These are phyloP conservation scores for Rossbeevera mucosa DNA, from an alignment of 768 basidiomycete genomes.

Conservation along the genomic window DNA sequence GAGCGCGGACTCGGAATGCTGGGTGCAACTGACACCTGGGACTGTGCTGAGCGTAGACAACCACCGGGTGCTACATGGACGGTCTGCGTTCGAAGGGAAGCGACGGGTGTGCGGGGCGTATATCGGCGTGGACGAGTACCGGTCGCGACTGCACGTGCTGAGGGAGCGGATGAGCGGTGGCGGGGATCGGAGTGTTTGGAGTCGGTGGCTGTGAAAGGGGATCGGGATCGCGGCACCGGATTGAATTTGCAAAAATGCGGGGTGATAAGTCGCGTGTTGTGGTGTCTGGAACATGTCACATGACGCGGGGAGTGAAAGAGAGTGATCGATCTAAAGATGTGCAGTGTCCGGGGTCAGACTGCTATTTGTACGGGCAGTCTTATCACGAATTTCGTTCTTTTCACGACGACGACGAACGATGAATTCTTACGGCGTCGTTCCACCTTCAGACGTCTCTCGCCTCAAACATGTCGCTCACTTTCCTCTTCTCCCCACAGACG, in stretches of 20 bases:
- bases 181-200: constrained; percentile 56
- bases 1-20: constrained; percentile 82
- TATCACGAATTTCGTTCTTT: constrained; percentile 11
- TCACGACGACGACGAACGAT: constrained; percentile 7
- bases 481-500: constrained; percentile 36
- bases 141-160: constrained; percentile 69
- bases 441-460: constrained; percentile 5
- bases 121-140: constrained; percentile 85
- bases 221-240: constrained; percentile 16
- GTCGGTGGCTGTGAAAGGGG: constrained; percentile 39
- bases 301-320: constrained; percentile 16
- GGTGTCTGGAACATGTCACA: constrained; percentile 14
- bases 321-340: constrained; percentile 19
- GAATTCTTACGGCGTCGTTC: constrained; percentile 20
- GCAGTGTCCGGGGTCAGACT: constrained; percentile 15
- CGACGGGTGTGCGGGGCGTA: constrained; percentile 96
- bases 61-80: constrained; percentile 89
- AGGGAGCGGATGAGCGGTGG: constrained; percentile 44
- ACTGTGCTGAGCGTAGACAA: constrained; percentile 93
- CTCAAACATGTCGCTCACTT: constrained; percentile 6
- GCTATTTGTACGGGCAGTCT: constrained; percentile 22
- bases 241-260: constrained; percentile 24
- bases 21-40: constrained; percentile 85
- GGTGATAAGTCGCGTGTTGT: constrained; percentile 14
- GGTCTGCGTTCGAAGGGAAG: constrained; percentile 84